Conservation (phyloP, 2,329 filamentous ascomycete species). For the Colletotrichum shisoi region DNA sequence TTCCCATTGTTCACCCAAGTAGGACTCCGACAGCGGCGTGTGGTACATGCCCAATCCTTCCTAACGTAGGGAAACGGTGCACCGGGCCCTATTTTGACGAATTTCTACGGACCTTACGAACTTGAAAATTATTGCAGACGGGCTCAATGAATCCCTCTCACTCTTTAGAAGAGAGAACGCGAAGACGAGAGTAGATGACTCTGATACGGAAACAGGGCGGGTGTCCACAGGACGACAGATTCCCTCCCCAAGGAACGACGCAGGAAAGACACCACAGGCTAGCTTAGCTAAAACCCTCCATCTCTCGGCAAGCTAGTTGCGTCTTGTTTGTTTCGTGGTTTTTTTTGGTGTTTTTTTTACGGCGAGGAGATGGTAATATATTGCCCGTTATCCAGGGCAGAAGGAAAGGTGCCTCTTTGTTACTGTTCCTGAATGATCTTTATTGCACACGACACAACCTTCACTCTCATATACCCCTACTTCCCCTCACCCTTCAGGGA, state of each 20-base stretch:
- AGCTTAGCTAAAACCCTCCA: constrained; percentile 24
- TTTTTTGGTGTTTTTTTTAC: constrained; percentile 7
- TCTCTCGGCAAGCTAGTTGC: constrained; percentile 34
- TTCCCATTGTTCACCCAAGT: constrained; percentile 10
- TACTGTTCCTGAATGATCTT: constrained; percentile 14
- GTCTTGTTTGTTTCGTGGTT: constrained; percentile 29
- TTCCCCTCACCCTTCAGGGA: constrained; percentile 14
- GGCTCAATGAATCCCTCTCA: constrained; percentile 26
- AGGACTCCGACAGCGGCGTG: constrained; percentile 9
- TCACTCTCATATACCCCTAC: constrained; percentile 7
- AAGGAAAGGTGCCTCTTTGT: constrained; percentile 5
- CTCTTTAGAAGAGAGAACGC: constrained; percentile 34
- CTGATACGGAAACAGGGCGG: constrained; percentile 30
- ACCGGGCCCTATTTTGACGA: constrained; percentile 21
- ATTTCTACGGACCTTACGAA: constrained; percentile 35
- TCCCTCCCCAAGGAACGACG: constrained; percentile 20
- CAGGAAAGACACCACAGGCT: constrained; percentile 25
- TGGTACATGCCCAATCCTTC: constrained; percentile 13
- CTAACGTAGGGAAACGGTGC: constrained; percentile 2
- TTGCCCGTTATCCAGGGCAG: constrained; percentile 15
- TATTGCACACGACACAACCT: not conserved
- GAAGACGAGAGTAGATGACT: constrained; percentile 32
- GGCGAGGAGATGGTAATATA: constrained; percentile 31
- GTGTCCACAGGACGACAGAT: constrained; percentile 20
- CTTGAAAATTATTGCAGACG: constrained; percentile 30